Conservation (phyloP, 345 rosid genomes). For the Syzygium aromaticum region DNA sequence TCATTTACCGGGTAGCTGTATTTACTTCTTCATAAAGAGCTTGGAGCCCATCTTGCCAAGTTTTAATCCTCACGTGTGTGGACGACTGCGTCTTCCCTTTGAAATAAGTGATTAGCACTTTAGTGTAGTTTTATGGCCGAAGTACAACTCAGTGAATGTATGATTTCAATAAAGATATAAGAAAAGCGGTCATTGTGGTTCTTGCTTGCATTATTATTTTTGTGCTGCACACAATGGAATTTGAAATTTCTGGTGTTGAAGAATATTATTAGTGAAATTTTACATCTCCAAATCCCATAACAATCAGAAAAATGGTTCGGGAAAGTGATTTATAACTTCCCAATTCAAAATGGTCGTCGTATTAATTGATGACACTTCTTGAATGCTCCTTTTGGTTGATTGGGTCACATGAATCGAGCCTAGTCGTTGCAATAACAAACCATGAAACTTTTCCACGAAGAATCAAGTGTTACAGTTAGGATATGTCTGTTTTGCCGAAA, state of each 20-base stretch:
- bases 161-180: background rate
- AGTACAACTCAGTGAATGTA: background rate
- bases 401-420: background rate
- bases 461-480: background rate
- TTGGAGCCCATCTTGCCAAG: background rate
- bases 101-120: background rate
- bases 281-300: background rate
- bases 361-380: background rate
- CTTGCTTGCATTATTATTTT: background rate
- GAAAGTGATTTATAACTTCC: background rate
- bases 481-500: background rate
- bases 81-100: background rate
- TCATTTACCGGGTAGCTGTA: background rate
- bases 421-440: background rate
- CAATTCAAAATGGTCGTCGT: background rate
- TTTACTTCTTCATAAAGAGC: background rate
- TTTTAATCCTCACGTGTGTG: background rate
- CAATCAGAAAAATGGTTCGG: background rate
- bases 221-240: background rate
- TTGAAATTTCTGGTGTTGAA: background rate
- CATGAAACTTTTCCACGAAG: background rate
- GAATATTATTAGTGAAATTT: background rate
- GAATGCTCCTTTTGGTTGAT: background rate
- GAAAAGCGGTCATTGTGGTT: background rate
- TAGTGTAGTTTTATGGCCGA: background rate